phyloP scores from a whole-genome alignment of 306 rosid genomes.

The Crataegus laevigata region DNA sequence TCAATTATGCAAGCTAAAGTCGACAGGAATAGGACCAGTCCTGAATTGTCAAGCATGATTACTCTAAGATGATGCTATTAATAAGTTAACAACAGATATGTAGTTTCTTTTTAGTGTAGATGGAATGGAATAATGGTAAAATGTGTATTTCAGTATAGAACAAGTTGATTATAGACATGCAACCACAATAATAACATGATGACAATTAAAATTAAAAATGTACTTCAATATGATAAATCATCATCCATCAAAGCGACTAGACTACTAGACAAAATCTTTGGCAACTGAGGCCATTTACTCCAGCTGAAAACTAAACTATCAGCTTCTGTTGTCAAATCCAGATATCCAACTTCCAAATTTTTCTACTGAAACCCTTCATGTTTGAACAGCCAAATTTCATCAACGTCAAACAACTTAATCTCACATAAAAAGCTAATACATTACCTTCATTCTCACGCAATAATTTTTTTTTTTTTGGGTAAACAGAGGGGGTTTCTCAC shows the following conservation, averaged over 20 bases:
- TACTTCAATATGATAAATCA: background rate
- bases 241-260: background rate
- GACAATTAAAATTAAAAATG: background rate
- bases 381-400: background rate
- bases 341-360: background rate
- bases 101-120: background rate
- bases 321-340: background rate
- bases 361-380: background rate
- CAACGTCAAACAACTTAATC: too few species aligned
- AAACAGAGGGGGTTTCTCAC: background rate
- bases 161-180: background rate
- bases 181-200: background rate
- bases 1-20: background rate
- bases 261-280: background rate
- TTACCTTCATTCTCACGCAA: too few species aligned
- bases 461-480: too few species aligned
- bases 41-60: background rate
- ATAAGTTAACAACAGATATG: background rate
- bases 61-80: background rate
- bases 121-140: background rate
- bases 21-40: background rate
- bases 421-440: too few species aligned
- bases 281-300: conserved; percentile 2
- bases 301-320: background rate
- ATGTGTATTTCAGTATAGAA: background rate